Evolutionary conservation across 129 eudicot species (phyloP), one percentile per base, ranked within the genome.

Genomic region (Chrysanthemum makinoi): DNA sequence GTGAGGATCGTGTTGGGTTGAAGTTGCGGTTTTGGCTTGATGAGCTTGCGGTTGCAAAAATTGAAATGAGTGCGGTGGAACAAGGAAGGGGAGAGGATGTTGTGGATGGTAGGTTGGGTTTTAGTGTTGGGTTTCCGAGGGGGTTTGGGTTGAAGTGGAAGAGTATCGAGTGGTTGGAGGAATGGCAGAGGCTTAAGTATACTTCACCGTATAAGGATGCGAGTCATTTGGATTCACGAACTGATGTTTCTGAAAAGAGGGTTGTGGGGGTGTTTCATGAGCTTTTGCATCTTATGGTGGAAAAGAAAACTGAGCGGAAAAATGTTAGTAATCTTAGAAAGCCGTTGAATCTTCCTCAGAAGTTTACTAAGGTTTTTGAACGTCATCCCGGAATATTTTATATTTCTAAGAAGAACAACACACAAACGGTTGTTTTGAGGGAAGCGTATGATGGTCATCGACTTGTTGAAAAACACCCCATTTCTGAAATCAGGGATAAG

Each of bases 371-470:
- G 88, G 98, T 86, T 59, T 93, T 93, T 75, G 98, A 93, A 75
- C 87, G 98, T 63, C 98, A 93, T 82, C 96, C 98, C 7, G 92
- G 96, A 69, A 93, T 93, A 10, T 93, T 93, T 68, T 93, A 89
- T 80, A 87, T 93, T 66, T 93, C 96, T 14, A 89, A 70, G 75
- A 93, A 93, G 81, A 80, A 76, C 64, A 79, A 80, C 62, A 87
- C 87, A 0, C 96, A 93, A 77, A 89, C 95, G 10, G 86, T 89
- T 50, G 92, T 93, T 51, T 85, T 93, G 3, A 80, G 96, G 61
- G 96, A 93, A 81, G 95, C 92, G 10, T 93, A 89, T 62, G 79
- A 87, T 59, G 83, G 90, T 46, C 62, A 74, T 65, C 72, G 65
- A 64, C 92, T 93, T 46, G 55, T 89, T 56, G 77, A 89, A 68